Base-by-base conservation (phyloP, 139 green algal species). In the Coelastrella sp. region DNA sequence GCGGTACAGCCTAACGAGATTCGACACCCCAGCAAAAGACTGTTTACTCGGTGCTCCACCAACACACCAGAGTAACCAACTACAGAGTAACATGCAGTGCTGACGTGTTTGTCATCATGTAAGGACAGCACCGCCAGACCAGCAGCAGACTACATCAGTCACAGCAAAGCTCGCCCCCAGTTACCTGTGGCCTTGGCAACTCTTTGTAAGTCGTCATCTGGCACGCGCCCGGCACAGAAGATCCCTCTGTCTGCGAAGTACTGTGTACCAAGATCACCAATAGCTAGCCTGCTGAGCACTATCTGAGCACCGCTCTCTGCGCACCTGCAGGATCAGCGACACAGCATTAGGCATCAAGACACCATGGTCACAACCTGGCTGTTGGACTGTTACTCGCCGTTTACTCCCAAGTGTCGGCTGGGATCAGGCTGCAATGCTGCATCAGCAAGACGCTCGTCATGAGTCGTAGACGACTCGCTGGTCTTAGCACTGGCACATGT, bases 241-340 rank as follows among this genome's bases (percentile, higher is more conserved):
- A 99, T 97, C 90, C 96, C 96, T 6, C 97, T 90, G 93, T 99
- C 98, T 0, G 98, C 98, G 94, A 99, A 99, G 94, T 99, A 99
- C 94, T 99, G 95, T 16, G 98, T 99, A 61, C 92, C 98, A 79
- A 99, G 95, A 94, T 99, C 98, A 23, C 97, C 94, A 60, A 96
- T 95, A 54, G 94, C 92, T 17, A 96, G 90, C 20, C 92, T 92
- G 32, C 95, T 98, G 61, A 99, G 95, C 59, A 99, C 97, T 64
- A 99, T 97, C 87, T 98, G 97, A 65, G 98, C 98, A 6, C 98
- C 98, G 47, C 89, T 95, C 19, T 94, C 90, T 0, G 96, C 94
- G 76, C 89, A 87, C 87, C 87, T 91, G 87, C 60, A 80, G 61
- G 2, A 19, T 13, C 8, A 71, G 61, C 8, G 10, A 13, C 61